These are phyloP conservation scores for Dictyostelium firmibasis DNA, from an alignment of 78 protist species.

Conservation along the genomic window DNA sequence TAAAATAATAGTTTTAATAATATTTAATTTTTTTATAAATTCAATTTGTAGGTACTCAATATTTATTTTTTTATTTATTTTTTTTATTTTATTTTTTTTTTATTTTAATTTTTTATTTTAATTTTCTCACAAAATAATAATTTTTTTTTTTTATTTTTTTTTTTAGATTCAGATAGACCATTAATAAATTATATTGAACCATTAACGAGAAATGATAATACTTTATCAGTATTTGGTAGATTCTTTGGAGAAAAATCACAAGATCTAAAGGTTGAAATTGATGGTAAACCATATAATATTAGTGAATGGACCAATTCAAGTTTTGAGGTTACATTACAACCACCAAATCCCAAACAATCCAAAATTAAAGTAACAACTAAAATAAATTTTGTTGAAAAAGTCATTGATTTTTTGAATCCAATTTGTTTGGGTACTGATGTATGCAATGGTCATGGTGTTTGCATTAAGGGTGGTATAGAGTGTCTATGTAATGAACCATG, in stretches of 20 bases:
- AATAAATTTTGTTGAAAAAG: not conserved
- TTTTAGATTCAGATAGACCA: not conserved
- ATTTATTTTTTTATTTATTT: too few relatives aligned
- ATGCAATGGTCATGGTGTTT: not conserved
- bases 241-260: not conserved
- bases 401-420: not conserved
- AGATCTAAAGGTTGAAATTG: not conserved
- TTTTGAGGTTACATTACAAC: not conserved
- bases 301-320: not conserved
- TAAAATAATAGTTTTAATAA: not conserved
- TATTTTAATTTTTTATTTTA: too few relatives aligned
- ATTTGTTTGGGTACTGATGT: not conserved
- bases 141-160: too few relatives aligned
- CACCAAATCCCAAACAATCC: not conserved
- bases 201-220: not conserved
- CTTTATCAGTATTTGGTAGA: not conserved
- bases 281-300: not conserved
- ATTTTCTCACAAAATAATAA: too few relatives aligned
- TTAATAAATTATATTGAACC: not conserved
- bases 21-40: too few relatives aligned
- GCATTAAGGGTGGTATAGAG: not conserved
- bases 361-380: not conserved
- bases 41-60: not conserved
- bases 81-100: too few relatives aligned
- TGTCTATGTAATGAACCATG: conserved; percentile 6